A percentile compares a stretch with the other conserved stretches of the same genome.
Conservation (phyloP, 331 rosid species). For the Malus hybrid region DNA sequence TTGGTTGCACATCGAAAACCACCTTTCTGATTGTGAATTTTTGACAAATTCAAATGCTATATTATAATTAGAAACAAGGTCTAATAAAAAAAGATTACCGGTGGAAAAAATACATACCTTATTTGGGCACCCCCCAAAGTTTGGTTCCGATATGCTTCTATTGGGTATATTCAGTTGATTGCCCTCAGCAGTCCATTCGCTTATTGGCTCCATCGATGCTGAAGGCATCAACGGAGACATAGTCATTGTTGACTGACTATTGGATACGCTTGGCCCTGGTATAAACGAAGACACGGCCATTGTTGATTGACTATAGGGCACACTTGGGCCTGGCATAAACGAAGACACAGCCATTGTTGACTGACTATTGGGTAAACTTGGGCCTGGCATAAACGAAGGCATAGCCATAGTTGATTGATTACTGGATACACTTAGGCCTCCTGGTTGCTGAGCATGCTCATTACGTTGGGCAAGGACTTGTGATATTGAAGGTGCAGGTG, state of each 20-base stretch:
- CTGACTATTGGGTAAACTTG: not conserved
- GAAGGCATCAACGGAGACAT: conserved; percentile 27
- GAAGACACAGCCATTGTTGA: conserved; percentile 20
- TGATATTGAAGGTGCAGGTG: conserved; percentile 19
- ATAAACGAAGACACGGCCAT: conserved; percentile 16
- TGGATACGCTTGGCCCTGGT: not conserved
- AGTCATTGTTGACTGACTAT: conserved; percentile 19
- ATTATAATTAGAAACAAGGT: not conserved
- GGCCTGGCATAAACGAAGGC: conserved; percentile 20
- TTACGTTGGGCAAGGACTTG: conserved; percentile 11
- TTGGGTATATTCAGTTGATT: conserved; percentile 15
- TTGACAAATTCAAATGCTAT: not conserved
- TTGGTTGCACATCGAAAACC: not conserved
- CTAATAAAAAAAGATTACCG: too few relatives aligned
- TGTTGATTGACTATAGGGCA: conserved; percentile 13
- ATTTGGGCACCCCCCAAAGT: conserved; percentile 17
- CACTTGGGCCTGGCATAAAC: conserved; percentile 13
- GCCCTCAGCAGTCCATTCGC: conserved; percentile 12
- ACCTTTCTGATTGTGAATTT: too few relatives aligned
- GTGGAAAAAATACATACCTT: conserved; percentile 14
- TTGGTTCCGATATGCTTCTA: conserved; percentile 30
- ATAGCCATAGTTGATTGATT: conserved; percentile 18
- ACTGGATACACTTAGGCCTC: conserved; percentile 5
- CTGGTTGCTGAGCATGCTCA: conserved; percentile 19
- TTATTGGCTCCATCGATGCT: conserved; percentile 25